Evolutionary conservation across 345 rosid genomes (phyloP).

Genomic region (Heritiera fomes): DNA sequence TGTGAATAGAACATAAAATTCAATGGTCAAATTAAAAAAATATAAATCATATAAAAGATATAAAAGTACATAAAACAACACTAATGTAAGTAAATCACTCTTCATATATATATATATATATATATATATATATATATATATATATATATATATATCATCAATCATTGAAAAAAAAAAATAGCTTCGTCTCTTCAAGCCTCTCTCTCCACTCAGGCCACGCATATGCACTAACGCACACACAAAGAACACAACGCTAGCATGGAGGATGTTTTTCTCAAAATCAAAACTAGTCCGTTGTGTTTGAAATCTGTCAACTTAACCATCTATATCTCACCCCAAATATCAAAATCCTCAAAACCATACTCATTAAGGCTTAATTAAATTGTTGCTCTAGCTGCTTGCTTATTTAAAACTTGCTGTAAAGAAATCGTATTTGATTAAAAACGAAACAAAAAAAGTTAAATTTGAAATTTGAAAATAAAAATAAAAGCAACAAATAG

Average conservation of each 20-base stretch:
- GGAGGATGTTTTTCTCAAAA: background rate
- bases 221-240: background rate
- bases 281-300: background rate
- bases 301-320: background rate
- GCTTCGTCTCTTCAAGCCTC: background rate
- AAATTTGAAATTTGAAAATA: background rate
- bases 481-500: too few species aligned
- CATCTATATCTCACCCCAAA: background rate
- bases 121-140: too few species aligned
- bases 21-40: too few species aligned
- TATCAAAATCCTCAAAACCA: background rate
- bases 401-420: background rate
- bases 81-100: too few species aligned
- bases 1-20: too few species aligned
- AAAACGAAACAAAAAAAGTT: background rate
- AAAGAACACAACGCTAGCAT: background rate
- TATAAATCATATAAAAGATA: too few species aligned
- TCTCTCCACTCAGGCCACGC: background rate
- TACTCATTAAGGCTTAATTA: background rate
- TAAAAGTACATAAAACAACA: too few species aligned
- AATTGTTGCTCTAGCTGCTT: background rate
- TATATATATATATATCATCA: background rate
- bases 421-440: background rate
- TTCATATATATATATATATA: too few species aligned
- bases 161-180: background rate